phyloP scores from a whole-genome alignment of 148 eudicot genomes.

The Talinum fruticosum region DNA sequence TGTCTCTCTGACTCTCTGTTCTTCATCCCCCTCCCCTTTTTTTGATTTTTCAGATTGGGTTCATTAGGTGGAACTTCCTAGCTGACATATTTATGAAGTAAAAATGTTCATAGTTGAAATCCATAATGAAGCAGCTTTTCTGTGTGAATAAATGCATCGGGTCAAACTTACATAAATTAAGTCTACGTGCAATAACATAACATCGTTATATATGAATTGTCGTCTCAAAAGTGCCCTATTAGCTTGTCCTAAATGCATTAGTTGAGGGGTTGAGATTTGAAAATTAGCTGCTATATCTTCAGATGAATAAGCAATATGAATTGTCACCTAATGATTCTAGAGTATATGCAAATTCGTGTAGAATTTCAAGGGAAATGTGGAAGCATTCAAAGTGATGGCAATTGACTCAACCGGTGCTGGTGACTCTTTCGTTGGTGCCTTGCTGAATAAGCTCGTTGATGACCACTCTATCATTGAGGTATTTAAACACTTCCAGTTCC shows the following conservation, averaged over 20 bases:
- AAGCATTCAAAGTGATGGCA: slow-evolving; percentile 50
- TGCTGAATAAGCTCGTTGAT: slow-evolving; percentile 58
- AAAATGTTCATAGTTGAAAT: not conserved
- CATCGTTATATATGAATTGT: too few species aligned
- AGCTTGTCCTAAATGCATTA: too few species aligned
- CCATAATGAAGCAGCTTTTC: too few species aligned
- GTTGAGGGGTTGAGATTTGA: too few species aligned
- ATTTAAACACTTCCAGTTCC: not conserved
- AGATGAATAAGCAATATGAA: not conserved
- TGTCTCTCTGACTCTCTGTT: not conserved
- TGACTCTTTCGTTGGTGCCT: slow-evolving; percentile 82
- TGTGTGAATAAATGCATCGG: too few species aligned
- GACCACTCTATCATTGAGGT: slow-evolving; percentile 64
- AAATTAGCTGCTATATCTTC: not conserved
- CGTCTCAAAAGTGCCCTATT: too few species aligned
- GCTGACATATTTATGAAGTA: not conserved
- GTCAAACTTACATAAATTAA: too few species aligned
- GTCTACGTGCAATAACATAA: too few species aligned
- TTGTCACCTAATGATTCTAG: not conserved
- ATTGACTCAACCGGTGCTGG: slow-evolving; percentile 92
- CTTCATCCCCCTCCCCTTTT: not conserved
- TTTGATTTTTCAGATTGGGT: not conserved
- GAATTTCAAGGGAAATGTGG: slow-evolving; percentile 65
- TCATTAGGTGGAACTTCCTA: not conserved
- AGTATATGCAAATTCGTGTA: slow-evolving; percentile 6